A percentile compares a stretch with the other conserved stretches of the same genome.
phyloP scores from a whole-genome alignment of 176 grass and related monocot species.

The Carex pumila region DNA sequence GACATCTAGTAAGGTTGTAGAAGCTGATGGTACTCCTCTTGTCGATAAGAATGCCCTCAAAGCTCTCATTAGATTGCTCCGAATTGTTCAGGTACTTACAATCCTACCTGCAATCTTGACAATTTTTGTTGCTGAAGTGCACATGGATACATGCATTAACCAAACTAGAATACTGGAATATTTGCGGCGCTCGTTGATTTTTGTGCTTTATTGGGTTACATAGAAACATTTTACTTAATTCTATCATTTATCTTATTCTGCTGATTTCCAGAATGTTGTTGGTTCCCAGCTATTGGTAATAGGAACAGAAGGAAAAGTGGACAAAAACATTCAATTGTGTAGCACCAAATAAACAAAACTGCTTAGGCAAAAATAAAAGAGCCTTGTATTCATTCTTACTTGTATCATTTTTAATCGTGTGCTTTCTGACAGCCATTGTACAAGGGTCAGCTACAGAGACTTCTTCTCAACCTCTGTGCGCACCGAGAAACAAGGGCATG shows the following conservation, averaged over 20 bases:
- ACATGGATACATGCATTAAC: not conserved
- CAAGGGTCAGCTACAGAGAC: constrained; percentile 87
- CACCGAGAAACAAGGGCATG: constrained; percentile 77
- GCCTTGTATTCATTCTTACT: not conserved
- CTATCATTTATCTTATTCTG: not conserved
- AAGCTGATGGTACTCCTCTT: constrained; percentile 81
- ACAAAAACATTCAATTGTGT: not conserved
- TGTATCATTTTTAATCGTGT: constrained; percentile 16
- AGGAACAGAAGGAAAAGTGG: not conserved
- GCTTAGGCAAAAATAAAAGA: not conserved
- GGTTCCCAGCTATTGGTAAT: not conserved
- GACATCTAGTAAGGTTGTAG: constrained; percentile 60
- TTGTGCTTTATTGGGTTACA: not conserved
- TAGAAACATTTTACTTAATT: not conserved
- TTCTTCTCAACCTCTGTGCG: constrained; percentile 88
- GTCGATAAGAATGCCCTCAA: constrained; percentile 79
- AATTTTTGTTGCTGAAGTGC: not conserved
- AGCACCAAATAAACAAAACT: not conserved
- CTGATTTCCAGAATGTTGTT: not conserved
- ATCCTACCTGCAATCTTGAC: not conserved
- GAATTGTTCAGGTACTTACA: constrained; percentile 71
- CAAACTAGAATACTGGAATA: not conserved
- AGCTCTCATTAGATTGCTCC: constrained; percentile 78
- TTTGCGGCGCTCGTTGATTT: not conserved
- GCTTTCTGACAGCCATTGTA: constrained; percentile 65